Conservation (phyloP, 2,329 filamentous ascomycete genomes). For the Aspergillus pseudoglaucus region DNA sequence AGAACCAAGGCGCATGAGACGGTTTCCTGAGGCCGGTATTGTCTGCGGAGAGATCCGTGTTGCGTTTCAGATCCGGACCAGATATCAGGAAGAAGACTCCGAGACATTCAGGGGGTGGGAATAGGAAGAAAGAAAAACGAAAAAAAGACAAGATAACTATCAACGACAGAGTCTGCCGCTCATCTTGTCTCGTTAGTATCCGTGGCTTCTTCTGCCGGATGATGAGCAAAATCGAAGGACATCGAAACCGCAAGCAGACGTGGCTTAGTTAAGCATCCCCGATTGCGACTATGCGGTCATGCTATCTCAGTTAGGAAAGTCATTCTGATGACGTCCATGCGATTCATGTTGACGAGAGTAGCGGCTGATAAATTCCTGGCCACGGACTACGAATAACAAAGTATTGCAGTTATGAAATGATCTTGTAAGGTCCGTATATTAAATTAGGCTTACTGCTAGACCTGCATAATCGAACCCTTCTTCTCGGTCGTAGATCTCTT, state of each 20-base stretch:
- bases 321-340: neutral
- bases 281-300: neutral
- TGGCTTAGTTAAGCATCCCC: neutral
- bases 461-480: too few species aligned
- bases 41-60: constrained; percentile 26
- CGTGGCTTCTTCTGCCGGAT: neutral
- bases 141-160: neutral
- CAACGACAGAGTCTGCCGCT: neutral
- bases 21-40: neutral
- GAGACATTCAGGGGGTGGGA: constrained; percentile 2
- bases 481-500: too few species aligned
- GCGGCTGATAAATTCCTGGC: neutral
- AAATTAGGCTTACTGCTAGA: too few species aligned
- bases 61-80: constrained; percentile 24
- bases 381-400: too few species aligned
- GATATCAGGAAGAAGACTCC: neutral
- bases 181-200: constrained; percentile 5
- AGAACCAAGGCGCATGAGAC: neutral
- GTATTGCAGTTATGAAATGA: too few species aligned
- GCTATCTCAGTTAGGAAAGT: neutral
- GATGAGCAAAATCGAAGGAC: constrained; percentile 4
- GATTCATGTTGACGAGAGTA: neutral
- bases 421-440: too few species aligned
- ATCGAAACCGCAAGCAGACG: constrained; percentile 37
- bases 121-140: constrained; percentile 7